phyloP scores from a whole-genome alignment of 208 protist genomes.

The Leishmania mexicana region DNA sequence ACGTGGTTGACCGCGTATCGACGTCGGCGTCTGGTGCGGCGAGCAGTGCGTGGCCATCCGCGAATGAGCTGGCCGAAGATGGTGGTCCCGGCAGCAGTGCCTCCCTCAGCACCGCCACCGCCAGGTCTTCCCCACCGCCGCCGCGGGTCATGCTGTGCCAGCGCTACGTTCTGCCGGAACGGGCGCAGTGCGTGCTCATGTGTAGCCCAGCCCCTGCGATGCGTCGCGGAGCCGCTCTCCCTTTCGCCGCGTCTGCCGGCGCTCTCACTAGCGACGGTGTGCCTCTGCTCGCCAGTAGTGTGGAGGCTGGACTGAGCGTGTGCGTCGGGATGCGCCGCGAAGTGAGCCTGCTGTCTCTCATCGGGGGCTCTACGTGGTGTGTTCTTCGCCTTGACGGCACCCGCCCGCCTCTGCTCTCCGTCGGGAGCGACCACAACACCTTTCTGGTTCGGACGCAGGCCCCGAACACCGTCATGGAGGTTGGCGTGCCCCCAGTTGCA shows the following conservation, averaged over 20 bases:
- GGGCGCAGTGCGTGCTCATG: slow-evolving; percentile 40
- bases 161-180: slow-evolving; percentile 56
- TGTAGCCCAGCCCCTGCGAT: slow-evolving; percentile 25
- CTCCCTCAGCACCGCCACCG: not conserved
- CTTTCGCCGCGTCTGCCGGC: not conserved
- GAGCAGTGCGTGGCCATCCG: not conserved
- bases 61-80: not conserved
- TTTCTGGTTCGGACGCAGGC: slow-evolving; percentile 31
- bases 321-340: slow-evolving; percentile 73
- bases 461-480: slow-evolving; percentile 34
- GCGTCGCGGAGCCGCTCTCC: not conserved
- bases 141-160: slow-evolving; percentile 31
- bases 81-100: not conserved
- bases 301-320: slow-evolving; percentile 41
- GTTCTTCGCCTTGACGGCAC: slow-evolving; percentile 52
- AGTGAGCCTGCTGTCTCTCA: slow-evolving; percentile 63
- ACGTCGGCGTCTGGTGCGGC: slow-evolving; percentile 5
- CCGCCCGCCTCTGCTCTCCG: slow-evolving; percentile 30
- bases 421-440: slow-evolving; percentile 36
- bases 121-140: not conserved
- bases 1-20: slow-evolving; percentile 28
- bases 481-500: slow-evolving; percentile 28
- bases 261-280: not conserved
- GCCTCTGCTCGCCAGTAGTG: slow-evolving; percentile 1
- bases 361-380: slow-evolving; percentile 54